Evolutionary conservation across 2,329 filamentous ascomycete species (phyloP).

Genomic region (Aspergillus intermedius): DNA sequence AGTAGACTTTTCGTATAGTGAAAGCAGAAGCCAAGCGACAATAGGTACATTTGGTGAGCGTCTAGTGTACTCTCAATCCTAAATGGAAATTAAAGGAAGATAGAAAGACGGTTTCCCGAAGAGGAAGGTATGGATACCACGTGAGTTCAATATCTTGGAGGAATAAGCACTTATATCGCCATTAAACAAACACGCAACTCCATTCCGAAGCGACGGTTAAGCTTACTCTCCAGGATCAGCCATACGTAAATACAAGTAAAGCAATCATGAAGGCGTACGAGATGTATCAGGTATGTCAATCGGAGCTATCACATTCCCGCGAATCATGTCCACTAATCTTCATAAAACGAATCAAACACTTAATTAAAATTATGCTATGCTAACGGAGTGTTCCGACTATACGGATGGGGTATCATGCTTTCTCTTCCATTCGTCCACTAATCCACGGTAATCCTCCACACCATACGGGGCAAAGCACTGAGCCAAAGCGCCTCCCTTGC

Average conservation of each 20-base stretch:
- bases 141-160: no score
- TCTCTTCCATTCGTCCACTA: conserved; percentile 40
- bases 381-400: background rate
- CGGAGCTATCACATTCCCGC: background rate
- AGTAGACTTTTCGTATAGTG: no score
- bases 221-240: background rate
- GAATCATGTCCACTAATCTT: background rate
- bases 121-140: no score
- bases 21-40: no score
- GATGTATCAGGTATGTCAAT: background rate
- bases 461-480: conserved; percentile 35
- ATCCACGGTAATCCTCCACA: conserved; percentile 33
- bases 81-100: no score
- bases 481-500: conserved; percentile 28
- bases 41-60: no score
- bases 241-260: background rate
- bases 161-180: no score
- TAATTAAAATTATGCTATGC: background rate
- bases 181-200: no score
- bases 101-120: no score
- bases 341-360: background rate
- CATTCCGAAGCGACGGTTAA: no score
- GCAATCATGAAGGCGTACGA: background rate
- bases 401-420: background rate
- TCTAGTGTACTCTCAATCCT: no score